phyloP scores from a whole-genome alignment of 805 yeast genomes.

The Candida alai region DNA sequence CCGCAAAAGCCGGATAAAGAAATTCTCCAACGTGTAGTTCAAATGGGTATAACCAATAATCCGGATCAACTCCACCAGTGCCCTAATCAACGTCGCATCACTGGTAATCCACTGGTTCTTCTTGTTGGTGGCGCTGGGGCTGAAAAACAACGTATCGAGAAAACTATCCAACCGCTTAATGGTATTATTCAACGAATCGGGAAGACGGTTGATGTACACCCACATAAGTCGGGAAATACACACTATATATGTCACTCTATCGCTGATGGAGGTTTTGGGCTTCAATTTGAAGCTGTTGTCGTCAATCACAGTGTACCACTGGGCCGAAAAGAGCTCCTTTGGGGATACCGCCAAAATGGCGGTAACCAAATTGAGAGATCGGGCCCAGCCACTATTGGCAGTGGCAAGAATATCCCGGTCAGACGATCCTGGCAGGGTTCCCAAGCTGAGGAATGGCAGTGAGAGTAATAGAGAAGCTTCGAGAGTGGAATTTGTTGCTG shows the following conservation, averaged over 20 bases:
- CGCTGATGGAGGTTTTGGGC: conserved; percentile 47
- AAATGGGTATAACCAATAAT: conserved; percentile 75
- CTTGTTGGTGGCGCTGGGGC: conserved; percentile 32
- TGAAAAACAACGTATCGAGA: conserved; percentile 53
- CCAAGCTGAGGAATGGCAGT: too few relatives aligned
- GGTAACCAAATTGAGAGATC: conserved; percentile 62
- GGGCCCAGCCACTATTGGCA: conserved; percentile 50
- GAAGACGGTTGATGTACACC: conserved; percentile 83
- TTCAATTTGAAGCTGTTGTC: conserved; percentile 56
- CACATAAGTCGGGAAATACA: conserved; percentile 75
- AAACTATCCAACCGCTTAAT: conserved; percentile 70
- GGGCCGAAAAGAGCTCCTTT: conserved; percentile 60
- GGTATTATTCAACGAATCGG: conserved; percentile 86
- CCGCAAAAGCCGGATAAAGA: conserved; percentile 65
- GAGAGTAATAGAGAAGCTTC: too few relatives aligned
- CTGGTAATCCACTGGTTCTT: conserved; percentile 76
- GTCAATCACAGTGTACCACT: conserved; percentile 74
- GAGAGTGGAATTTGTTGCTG: background rate
- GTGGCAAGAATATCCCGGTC: background rate
- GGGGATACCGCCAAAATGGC: conserved; percentile 81
- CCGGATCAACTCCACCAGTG: conserved; percentile 71
- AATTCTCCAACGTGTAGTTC: conserved; percentile 75
- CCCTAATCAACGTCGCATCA: conserved; percentile 57
- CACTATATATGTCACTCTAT: conserved; percentile 54
- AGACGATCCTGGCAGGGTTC: background rate